These are phyloP conservation scores for Magnusiomyces paraingens DNA, from an alignment of 1,139 yeast genomes.

Conservation along the genomic window DNA sequence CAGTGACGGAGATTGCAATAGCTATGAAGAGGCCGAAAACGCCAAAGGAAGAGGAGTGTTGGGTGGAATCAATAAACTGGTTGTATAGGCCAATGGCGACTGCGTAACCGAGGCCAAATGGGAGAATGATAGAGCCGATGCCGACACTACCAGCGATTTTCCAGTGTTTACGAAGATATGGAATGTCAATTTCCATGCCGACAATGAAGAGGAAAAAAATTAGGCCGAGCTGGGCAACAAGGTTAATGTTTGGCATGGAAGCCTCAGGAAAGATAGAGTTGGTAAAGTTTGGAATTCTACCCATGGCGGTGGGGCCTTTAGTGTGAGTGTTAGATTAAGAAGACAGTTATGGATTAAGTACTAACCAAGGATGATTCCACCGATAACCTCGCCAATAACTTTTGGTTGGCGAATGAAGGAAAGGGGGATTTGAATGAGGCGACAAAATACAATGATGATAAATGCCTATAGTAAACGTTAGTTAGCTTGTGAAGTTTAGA, in stretches of 20 bases:
- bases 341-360: too few species aligned
- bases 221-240: constrained; percentile 67
- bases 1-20: constrained; percentile 76
- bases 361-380: constrained; percentile 69
- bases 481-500: too few species aligned
- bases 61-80: constrained; percentile 38
- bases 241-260: constrained; percentile 56
- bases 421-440: constrained; percentile 52
- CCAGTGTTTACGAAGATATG: constrained; percentile 52
- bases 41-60: constrained; percentile 47
- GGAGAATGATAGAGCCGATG: constrained; percentile 60
- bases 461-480: constrained; percentile 21
- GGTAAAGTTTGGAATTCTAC: constrained; percentile 62
- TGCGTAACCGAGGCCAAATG: constrained; percentile 72
- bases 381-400: constrained; percentile 70
- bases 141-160: constrained; percentile 66
- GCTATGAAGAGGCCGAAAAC: constrained; percentile 73
- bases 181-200: constrained; percentile 69
- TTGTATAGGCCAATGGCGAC: constrained; percentile 61
- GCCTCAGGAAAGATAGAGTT: constrained; percentile 53
- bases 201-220: constrained; percentile 66
- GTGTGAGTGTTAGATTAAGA: too few species aligned
- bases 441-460: constrained; percentile 49
- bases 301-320: constrained; percentile 34
- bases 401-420: constrained; percentile 60